These are phyloP conservation scores for Saccharum spontaneum DNA, from an alignment of 176 grass and related monocot genomes.

Conservation along the genomic window DNA sequence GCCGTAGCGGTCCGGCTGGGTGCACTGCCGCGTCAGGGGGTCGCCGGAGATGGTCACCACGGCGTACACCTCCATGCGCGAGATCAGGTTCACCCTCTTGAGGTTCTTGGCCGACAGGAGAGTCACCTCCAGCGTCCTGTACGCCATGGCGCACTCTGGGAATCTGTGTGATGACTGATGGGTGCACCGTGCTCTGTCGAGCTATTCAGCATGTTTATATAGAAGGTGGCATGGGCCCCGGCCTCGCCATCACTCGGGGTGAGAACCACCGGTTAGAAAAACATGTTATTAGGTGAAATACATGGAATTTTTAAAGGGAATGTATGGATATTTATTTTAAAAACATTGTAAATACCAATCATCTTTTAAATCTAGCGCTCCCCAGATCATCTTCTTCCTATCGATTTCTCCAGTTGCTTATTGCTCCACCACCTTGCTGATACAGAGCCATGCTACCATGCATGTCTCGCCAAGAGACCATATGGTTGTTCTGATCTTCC, in stretches of 20 bases:
- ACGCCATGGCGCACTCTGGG: slow-evolving; percentile 41
- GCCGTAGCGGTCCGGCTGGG: slow-evolving; percentile 50
- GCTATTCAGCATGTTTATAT: slow-evolving; percentile 1
- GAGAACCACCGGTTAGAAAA: neutral
- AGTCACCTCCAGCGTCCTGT: slow-evolving; percentile 59
- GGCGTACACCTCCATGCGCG: slow-evolving; percentile 69
- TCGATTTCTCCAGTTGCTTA: too few species aligned
- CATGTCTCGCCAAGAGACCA: too few species aligned
- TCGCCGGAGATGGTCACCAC: slow-evolving; percentile 57
- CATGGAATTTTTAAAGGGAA: too few species aligned
- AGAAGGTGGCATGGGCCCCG: slow-evolving; percentile 1
- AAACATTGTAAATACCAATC: too few species aligned
- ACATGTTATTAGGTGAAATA: too few species aligned
- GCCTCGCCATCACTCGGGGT: too few species aligned
- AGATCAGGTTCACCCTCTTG: slow-evolving; percentile 66
- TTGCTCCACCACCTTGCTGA: too few species aligned
- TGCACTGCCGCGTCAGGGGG: slow-evolving; percentile 48
- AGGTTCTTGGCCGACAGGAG: slow-evolving; percentile 62
- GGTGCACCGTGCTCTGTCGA: neutral
- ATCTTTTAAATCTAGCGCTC: too few species aligned
- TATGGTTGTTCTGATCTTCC: too few species aligned
- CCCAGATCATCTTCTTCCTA: too few species aligned
- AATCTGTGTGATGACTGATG: neutral
- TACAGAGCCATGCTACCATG: too few species aligned
- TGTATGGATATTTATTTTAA: too few species aligned